phyloP scores from a whole-genome alignment of 192 early-diverging fungal species.

The Rhizophagus sp. region DNA sequence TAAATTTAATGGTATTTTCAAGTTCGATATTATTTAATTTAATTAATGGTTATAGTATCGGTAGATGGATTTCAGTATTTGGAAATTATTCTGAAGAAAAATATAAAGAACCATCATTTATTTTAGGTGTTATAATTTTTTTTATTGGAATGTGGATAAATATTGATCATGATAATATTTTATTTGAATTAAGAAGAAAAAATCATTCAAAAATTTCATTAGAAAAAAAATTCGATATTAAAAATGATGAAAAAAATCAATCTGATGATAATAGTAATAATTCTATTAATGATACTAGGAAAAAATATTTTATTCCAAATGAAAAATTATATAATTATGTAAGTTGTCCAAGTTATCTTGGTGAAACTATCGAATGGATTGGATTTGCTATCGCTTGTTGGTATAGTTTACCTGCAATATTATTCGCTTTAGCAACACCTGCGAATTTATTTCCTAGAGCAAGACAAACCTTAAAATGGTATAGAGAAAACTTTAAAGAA shows the following conservation, averaged over 20 bases:
- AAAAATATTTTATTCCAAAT: conserved; percentile 35
- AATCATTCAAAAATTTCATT: background rate
- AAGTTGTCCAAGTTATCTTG: conserved; percentile 42
- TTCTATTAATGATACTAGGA: background rate
- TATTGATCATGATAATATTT: conserved; percentile 42
- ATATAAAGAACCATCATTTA: background rate
- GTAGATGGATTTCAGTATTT: conserved; percentile 34
- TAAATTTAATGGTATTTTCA: conserved; percentile 28
- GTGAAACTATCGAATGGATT: conserved; percentile 43
- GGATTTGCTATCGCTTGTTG: conserved; percentile 40
- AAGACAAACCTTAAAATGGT: conserved; percentile 38
- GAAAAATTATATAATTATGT: conserved; percentile 37
- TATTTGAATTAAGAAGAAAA: conserved; percentile 35
- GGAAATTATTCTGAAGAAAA: conserved; percentile 19
- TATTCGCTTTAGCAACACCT: conserved; percentile 35
- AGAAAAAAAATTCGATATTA: background rate
- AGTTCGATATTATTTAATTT: conserved; percentile 34
- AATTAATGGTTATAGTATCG: conserved; percentile 42
- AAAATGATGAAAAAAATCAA: background rate
- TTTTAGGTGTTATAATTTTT: conserved; percentile 32
- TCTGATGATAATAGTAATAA: too few relatives aligned
- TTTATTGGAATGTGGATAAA: conserved; percentile 35
- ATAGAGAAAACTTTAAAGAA: conserved; percentile 35
- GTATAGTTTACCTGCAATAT: conserved; percentile 32
- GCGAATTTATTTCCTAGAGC: conserved; percentile 44